phyloP scores from a whole-genome alignment of 345 rosid genomes.

The Diplotaxis tenuifolia region DNA sequence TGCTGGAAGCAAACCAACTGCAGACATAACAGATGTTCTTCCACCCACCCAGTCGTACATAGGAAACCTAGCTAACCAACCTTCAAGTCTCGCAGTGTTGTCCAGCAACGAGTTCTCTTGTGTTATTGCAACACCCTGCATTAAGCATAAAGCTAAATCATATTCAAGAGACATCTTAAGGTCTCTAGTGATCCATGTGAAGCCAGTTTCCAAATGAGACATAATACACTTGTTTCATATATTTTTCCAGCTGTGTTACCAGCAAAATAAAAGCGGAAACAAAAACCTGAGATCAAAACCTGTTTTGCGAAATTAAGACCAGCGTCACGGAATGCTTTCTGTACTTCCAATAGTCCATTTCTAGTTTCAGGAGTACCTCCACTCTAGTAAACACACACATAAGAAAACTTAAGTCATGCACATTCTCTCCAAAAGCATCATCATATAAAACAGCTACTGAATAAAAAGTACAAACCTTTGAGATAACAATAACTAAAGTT shows the following conservation, averaged over 20 bases:
- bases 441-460: neutral
- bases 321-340: slow-evolving; percentile 94
- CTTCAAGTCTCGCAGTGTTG: slow-evolving; percentile 90
- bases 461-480: slow-evolving; percentile 59
- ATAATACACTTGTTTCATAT: neutral
- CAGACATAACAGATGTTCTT: slow-evolving; percentile 97
- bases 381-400: slow-evolving; percentile 57
- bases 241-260: neutral
- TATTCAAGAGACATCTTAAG: slow-evolving; percentile 15
- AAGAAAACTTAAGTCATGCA: neutral
- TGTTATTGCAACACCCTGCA: slow-evolving; percentile 96
- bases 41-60: slow-evolving; percentile 99
- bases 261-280: slow-evolving; percentile 39
- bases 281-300: slow-evolving; percentile 79
- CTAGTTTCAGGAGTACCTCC: slow-evolving; percentile 99
- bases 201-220: neutral
- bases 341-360: slow-evolving; percentile 95
- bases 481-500: slow-evolving; percentile 86
- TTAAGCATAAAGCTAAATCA: slow-evolving; percentile 25
- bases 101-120: slow-evolving; percentile 97
- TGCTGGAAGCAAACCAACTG: slow-evolving; percentile 96
- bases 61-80: slow-evolving; percentile 97
- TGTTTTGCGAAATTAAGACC: slow-evolving; percentile 94
- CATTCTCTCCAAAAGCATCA: neutral
- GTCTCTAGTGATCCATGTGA: slow-evolving; percentile 2